Evolutionary conservation across 1,139 yeast genomes (phyloP).

Genomic region (Kurtzmaniella quercitrusa): DNA sequence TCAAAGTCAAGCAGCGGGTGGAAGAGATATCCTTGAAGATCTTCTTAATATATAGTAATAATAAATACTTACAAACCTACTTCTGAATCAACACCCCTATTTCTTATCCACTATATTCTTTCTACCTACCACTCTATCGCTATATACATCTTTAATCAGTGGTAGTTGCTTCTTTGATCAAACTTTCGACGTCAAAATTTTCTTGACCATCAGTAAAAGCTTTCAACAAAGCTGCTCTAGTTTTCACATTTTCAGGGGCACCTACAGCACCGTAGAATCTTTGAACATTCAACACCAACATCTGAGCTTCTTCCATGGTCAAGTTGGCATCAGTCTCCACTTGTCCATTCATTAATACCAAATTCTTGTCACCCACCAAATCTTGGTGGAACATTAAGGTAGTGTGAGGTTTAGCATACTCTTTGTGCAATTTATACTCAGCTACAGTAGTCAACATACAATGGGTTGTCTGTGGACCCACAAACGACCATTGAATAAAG

Average conservation of each 20-base stretch:
- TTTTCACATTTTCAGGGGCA: constrained; percentile 35
- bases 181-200: constrained; percentile 58
- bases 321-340: constrained; percentile 70
- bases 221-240: constrained; percentile 53
- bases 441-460: constrained; percentile 89
- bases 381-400: constrained; percentile 87
- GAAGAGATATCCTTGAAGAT: not conserved
- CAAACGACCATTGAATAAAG: constrained; percentile 91
- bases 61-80: not conserved
- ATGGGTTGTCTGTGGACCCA: constrained; percentile 80
- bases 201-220: constrained; percentile 68
- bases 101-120: too few relatives aligned
- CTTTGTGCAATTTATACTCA: constrained; percentile 87
- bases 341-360: constrained; percentile 84
- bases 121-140: not conserved
- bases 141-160: constrained; percentile 38
- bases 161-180: constrained; percentile 70
- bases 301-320: constrained; percentile 68
- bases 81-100: too few relatives aligned
- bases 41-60: not conserved
- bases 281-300: constrained; percentile 75
- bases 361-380: constrained; percentile 52
- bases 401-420: constrained; percentile 93
- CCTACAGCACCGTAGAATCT: constrained; percentile 75
- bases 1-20: not conserved